These are phyloP conservation scores for Malus asiatica DNA, from an alignment of 306 rosid genomes.

Conservation along the genomic window DNA sequence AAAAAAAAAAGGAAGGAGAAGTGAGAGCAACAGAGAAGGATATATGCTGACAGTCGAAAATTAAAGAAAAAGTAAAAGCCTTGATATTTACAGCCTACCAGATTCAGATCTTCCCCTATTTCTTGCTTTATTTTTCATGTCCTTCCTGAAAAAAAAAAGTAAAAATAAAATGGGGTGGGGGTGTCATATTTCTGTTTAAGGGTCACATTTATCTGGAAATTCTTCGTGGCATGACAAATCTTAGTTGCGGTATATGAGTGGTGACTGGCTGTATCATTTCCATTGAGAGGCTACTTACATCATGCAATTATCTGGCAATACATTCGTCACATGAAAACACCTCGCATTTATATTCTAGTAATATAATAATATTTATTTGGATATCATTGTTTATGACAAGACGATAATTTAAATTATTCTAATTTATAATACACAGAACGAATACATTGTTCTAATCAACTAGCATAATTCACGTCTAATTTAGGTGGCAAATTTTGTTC, in stretches of 20 bases:
- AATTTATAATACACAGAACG: background rate
- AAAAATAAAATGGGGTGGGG: background rate
- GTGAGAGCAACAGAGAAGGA: conserved; percentile 10
- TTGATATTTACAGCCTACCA: conserved; percentile 58
- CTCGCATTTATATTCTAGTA: background rate
- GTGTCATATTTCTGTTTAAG: background rate
- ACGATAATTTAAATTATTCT: too few species aligned
- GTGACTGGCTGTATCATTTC: background rate
- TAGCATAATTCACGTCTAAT: too few species aligned
- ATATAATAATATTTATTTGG: too few species aligned
- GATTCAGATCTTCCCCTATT: conserved; percentile 34
- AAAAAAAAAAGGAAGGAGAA: conserved; percentile 12
- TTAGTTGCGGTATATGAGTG: background rate
- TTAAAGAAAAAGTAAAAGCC: conserved; percentile 32
- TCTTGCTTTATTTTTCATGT: background rate
- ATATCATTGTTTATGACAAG: background rate
- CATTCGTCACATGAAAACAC: background rate
- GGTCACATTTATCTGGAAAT: background rate
- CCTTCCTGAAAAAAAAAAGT: background rate
- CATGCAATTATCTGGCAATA: background rate
- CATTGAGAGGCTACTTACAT: background rate
- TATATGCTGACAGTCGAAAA: conserved; percentile 24
- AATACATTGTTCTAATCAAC: too few species aligned
- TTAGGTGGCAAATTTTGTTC: background rate
- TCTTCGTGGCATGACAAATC: background rate